Evolutionary conservation across 2,329 filamentous ascomycete genomes (phyloP).

Genomic region (Aspergillus brunneoviolaceus): DNA sequence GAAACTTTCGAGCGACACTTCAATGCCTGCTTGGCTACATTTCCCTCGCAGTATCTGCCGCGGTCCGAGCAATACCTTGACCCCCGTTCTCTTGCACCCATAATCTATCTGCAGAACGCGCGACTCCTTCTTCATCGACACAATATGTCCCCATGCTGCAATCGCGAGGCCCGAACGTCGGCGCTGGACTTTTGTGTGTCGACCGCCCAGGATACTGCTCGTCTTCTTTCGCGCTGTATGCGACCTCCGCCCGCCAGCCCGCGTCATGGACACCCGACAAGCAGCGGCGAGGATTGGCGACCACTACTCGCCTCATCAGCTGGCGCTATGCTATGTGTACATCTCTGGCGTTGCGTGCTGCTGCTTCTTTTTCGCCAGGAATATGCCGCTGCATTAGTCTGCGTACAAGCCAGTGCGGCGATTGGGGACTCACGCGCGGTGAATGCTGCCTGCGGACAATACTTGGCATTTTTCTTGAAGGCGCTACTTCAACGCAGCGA

Average conservation of each 20-base stretch:
- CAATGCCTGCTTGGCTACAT: conserved; percentile 68
- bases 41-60: conserved; percentile 72
- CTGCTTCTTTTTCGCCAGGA: conserved; percentile 75
- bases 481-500: conserved; percentile 54
- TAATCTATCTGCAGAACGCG: conserved; percentile 76
- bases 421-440: conserved; percentile 71
- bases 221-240: conserved; percentile 68
- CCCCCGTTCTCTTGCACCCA: conserved; percentile 69
- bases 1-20: conserved; percentile 82
- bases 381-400: conserved; percentile 69
- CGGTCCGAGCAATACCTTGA: conserved; percentile 67
- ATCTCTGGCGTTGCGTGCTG: conserved; percentile 83
- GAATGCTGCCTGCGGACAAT: conserved; percentile 75
- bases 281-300: not conserved
- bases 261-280: not conserved
- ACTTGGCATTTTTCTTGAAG: conserved; percentile 77
- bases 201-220: conserved; percentile 75
- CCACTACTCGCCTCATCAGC: conserved; percentile 63
- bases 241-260: conserved; percentile 29
- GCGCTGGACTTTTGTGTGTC: conserved; percentile 76
- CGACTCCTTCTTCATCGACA: conserved; percentile 86
- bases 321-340: conserved; percentile 73
- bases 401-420: conserved; percentile 68
- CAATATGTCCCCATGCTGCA: conserved; percentile 74
- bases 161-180: conserved; percentile 62